Conservation (phyloP, 345 rosid species). For the Cardiospermum halicacabum region DNA sequence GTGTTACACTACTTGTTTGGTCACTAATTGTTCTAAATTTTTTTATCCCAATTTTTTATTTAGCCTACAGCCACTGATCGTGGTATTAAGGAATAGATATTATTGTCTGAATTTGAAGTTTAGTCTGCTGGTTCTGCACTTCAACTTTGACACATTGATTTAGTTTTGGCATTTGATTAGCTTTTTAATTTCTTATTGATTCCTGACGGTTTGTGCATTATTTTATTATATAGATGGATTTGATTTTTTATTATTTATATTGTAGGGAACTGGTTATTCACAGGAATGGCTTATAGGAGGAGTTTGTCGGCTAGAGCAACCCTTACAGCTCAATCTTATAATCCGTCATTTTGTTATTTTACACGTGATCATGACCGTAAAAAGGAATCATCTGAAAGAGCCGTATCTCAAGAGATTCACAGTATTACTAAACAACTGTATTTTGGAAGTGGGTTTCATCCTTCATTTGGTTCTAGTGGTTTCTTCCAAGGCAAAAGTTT, state of each 20-base stretch:
- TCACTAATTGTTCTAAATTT: too few species aligned
- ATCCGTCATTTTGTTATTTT: conserved; percentile 23
- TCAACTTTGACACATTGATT: too few species aligned
- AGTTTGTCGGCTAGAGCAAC: conserved; percentile 28
- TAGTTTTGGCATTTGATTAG: too few species aligned
- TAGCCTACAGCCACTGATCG: not conserved
- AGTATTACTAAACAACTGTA: conserved; percentile 21
- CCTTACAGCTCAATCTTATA: conserved; percentile 21
- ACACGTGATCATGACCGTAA: conserved; percentile 23
- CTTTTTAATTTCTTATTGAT: not conserved
- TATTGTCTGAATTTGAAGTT: not conserved
- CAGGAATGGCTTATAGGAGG: conserved; percentile 33
- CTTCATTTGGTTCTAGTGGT: conserved; percentile 9
- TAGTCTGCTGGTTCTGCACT: not conserved
- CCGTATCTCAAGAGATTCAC: conserved; percentile 10
- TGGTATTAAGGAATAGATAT: not conserved
- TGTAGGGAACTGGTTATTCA: not conserved
- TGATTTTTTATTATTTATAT: not conserved
- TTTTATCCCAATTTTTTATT: too few species aligned
- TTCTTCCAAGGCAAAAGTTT: conserved; percentile 11
- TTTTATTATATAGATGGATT: not conserved
- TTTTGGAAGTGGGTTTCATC: conserved; percentile 19
- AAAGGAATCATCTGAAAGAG: conserved; percentile 4
- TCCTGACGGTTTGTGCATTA: not conserved
- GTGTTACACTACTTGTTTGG: too few species aligned